phyloP scores from a whole-genome alignment of 257 asterid species.

The Solanum tarapatanum region DNA sequence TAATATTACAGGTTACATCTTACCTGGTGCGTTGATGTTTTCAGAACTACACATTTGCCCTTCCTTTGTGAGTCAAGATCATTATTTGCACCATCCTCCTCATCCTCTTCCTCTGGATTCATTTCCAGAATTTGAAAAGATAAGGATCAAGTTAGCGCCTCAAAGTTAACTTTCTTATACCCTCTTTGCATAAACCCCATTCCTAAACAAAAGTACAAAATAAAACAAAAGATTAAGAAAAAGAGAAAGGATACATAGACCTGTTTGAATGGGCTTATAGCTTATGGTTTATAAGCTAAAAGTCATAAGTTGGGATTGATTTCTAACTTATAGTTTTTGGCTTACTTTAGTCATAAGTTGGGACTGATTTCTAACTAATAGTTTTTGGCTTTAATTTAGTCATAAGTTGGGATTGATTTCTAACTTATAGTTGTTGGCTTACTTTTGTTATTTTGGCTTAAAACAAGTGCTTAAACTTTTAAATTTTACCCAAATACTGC shows the following conservation, averaged over 20 bases:
- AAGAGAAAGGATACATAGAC: background rate
- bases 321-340: background rate
- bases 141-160: background rate
- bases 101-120: constrained; percentile 99
- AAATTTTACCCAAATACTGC: too few species aligned
- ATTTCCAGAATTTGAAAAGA: constrained; percentile 70
- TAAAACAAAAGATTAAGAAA: background rate
- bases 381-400: background rate
- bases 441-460: background rate
- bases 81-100: constrained; percentile 94
- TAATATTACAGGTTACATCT: background rate
- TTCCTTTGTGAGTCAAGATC: constrained; percentile 97
- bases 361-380: background rate
- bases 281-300: background rate
- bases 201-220: background rate
- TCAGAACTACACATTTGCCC: constrained; percentile 95
- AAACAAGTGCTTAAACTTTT: background rate
- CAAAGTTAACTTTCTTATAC: background rate
- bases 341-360: background rate
- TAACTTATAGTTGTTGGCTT: background rate
- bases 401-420: background rate
- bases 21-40: constrained; percentile 96
- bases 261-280: background rate
- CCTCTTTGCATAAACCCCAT: background rate
- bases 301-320: background rate